These are phyloP conservation scores for Zygotorulaspora florentina DNA, from an alignment of 805 yeast species.

Conservation along the genomic window DNA sequence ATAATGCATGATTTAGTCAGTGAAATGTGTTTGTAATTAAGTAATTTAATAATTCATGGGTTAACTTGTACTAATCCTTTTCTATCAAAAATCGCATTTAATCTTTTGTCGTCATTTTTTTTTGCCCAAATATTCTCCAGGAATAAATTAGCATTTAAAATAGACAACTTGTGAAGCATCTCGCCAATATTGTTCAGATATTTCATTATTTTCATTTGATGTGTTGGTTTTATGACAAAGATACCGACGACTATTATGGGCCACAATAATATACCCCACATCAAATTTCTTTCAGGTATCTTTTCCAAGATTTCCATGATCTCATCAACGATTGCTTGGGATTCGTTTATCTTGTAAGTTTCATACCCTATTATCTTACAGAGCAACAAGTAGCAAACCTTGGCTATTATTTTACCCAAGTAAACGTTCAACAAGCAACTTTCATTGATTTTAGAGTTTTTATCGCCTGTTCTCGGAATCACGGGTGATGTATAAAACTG, in stretches of 20 bases:
- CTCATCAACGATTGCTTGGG: slow-evolving; percentile 13
- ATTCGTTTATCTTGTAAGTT: slow-evolving; percentile 5
- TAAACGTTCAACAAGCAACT: slow-evolving; percentile 12
- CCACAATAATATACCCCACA: slow-evolving; percentile 19
- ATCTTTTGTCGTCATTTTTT: slow-evolving; percentile 4
- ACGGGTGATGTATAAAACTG: slow-evolving; percentile 14
- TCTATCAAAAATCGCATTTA: slow-evolving; percentile 12
- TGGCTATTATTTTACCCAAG: slow-evolving; percentile 15
- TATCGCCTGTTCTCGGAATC: slow-evolving; percentile 4
- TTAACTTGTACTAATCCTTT: slow-evolving; percentile 8
- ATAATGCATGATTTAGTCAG: no score
- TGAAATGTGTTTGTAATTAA: neutral
- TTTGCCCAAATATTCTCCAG: slow-evolving; percentile 11
- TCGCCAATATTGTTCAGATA: slow-evolving; percentile 12
- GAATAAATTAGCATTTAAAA: slow-evolving; percentile 9
- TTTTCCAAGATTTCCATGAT: slow-evolving; percentile 9
- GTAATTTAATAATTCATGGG: slow-evolving; percentile 3
- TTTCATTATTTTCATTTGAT: slow-evolving; percentile 7
- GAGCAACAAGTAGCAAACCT: slow-evolving; percentile 13
- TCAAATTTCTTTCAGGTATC: slow-evolving; percentile 11
- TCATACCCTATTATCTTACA: slow-evolving; percentile 11
- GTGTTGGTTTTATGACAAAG: slow-evolving; percentile 8
- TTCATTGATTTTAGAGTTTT: slow-evolving; percentile 3
- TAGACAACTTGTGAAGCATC: slow-evolving; percentile 10
- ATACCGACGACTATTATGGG: slow-evolving; percentile 13